A percentile compares a stretch with the other conserved stretches of the same genome.
These are phyloP conservation scores for Lentinula sp. DNA, from an alignment of 768 basidiomycete species.

Conservation along the genomic window DNA sequence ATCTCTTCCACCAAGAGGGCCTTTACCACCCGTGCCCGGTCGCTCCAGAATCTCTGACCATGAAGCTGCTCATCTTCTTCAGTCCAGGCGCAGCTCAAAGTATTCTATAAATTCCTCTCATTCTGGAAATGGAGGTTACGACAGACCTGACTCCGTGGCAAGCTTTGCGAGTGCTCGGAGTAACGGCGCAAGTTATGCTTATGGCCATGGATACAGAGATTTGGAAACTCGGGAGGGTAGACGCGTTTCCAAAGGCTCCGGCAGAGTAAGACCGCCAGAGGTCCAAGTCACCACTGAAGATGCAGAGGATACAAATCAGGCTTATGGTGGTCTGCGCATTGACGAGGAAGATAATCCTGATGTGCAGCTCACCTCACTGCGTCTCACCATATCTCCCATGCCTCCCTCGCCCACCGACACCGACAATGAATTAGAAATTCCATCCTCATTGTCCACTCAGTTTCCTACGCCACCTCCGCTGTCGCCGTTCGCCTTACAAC, in stretches of 20 bases:
- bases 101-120: neutral
- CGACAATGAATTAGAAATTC: neutral
- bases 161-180: conserved; percentile 1
- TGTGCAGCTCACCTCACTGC: neutral
- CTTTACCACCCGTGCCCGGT: neutral
- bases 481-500: conserved; percentile 1
- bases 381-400: conserved; percentile 3
- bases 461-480: conserved; percentile 1
- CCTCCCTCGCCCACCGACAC: conserved; percentile 4
- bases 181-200: neutral
- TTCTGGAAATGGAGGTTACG: neutral
- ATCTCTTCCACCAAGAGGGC: neutral
- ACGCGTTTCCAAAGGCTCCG: neutral
- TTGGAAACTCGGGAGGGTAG: neutral
- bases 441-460: neutral
- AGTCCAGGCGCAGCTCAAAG: neutral
- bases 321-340: conserved; percentile 3
- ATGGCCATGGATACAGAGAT: neutral
- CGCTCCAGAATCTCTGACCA: conserved; percentile 2
- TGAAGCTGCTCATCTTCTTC: neutral
- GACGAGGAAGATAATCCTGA: conserved; percentile 1
- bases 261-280: neutral
- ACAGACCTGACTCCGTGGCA: conserved; percentile 1
- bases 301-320: neutral
- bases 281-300: neutral